Evolutionary conservation across 1,139 yeast genomes (phyloP), one percentile per base, ranked within the genome.

Genomic region (Arxiozyma telluris): DNA sequence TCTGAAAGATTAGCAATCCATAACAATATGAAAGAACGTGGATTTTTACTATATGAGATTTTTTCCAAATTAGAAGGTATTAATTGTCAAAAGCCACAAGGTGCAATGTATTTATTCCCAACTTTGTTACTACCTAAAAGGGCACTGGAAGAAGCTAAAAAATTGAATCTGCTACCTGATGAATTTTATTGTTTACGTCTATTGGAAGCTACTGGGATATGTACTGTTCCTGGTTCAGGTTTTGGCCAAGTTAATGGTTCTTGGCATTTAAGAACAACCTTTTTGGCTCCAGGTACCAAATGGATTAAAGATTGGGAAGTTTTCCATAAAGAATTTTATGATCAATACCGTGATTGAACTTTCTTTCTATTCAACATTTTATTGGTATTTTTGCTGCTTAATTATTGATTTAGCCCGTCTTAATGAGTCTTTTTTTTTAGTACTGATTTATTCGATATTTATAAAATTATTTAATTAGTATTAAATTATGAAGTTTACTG

Each of bases 21-120:
- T 67, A 68, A 76, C 48, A 81, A 85, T 25, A 78, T 93, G 61
- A 73, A 77, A 59, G 64, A 73, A 46, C 82, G 97, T 64, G 84
- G 97, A 15, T 66, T 71, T 27, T 71, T 75, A 45, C 76, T 93
- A 53, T 85, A 82, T 68, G 70, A 78, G 25, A 88, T 96, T 0
- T 93, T 93, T 71, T 68, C 74, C 53, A 67, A 78, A 48, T 82
- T 93, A 87, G 87, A 85, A 58, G 95, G 93, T 58, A 83, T 93
- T 52, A 70, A 78, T 30, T 90, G 96, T 70, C 89, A 88, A 72
- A 79, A 80, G 61, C 98, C 98, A 47, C 82, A 86, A 76, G 98
- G 98, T 59, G 97, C 98, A 45, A 91, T 93, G 98, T 93, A 93
- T 72, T 76, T 94, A 58, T 93, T 88, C 81, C 98, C 98, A 45